phyloP scores from a whole-genome alignment of 164 flowering plant species.

The Paratinospora sagittata region DNA sequence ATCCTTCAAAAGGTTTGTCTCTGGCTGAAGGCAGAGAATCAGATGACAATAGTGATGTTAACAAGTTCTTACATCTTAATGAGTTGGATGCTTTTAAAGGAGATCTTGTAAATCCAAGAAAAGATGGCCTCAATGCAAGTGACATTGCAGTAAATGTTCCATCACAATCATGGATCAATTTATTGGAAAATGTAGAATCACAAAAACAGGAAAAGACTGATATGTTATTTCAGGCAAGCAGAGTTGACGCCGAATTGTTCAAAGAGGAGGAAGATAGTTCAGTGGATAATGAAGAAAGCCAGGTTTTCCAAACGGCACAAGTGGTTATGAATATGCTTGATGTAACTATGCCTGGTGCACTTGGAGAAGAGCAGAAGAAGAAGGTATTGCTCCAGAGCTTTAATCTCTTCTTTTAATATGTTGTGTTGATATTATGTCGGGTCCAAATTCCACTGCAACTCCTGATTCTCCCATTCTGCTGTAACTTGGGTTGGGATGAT shows the following conservation, averaged over 20 bases:
- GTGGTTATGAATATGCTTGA: constrained; percentile 91
- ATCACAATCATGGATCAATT: constrained; percentile 17
- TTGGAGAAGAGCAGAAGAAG: constrained; percentile 65
- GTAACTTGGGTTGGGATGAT: neutral
- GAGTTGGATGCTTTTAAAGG: constrained; percentile 24
- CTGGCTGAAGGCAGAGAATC: constrained; percentile 38
- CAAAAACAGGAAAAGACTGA: constrained; percentile 21
- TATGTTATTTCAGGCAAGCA: constrained; percentile 20
- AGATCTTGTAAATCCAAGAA: constrained; percentile 18
- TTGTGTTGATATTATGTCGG: neutral
- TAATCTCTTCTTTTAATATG: neutral
- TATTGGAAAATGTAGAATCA: constrained; percentile 12
- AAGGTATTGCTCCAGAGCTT: constrained; percentile 44
- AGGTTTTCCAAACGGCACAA: constrained; percentile 65
- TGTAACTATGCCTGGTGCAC: constrained; percentile 70
- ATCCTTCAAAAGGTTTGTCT: constrained; percentile 56
- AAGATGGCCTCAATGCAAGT: constrained; percentile 23
- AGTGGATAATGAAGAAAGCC: constrained; percentile 47
- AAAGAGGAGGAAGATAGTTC: constrained; percentile 26
- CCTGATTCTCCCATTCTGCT: neutral
- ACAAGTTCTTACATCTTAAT: constrained; percentile 26
- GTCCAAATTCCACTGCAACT: neutral
- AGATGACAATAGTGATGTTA: constrained; percentile 17
- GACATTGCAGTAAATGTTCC: constrained; percentile 14
- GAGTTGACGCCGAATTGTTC: constrained; percentile 28